These are phyloP conservation scores for Phoma sp. DNA, from an alignment of 2,329 filamentous ascomycete species.

Conservation along the genomic window DNA sequence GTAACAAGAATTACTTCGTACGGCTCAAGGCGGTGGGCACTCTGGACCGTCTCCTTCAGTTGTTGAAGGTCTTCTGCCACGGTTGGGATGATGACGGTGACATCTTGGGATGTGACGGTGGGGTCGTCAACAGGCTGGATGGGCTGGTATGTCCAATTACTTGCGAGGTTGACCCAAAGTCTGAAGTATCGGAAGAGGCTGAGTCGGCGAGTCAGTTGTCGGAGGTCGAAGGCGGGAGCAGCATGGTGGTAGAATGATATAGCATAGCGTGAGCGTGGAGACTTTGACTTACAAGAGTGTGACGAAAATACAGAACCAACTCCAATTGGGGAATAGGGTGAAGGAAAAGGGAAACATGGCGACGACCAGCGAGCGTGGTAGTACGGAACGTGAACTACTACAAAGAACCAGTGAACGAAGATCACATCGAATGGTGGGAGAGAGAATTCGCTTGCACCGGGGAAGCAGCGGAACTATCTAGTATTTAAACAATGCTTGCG, in stretches of 20 bases:
- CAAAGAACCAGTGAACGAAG: conserved; percentile 43
- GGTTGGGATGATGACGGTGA: conserved; percentile 92
- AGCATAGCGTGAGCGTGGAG: not conserved
- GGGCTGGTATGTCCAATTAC: conserved; percentile 82
- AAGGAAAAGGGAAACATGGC: conserved; percentile 49
- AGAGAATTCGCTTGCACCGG: conserved; percentile 47
- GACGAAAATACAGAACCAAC: conserved; percentile 48
- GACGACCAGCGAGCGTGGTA: conserved; percentile 47
- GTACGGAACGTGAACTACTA: conserved; percentile 43
- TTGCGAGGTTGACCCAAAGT: conserved; percentile 78
- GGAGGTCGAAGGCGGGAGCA: conserved; percentile 1
- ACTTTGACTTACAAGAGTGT: conserved; percentile 42
- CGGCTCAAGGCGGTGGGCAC: conserved; percentile 73
- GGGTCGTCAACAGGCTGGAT: conserved; percentile 82
- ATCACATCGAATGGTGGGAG: conserved; percentile 50
- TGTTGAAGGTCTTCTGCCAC: conserved; percentile 88
- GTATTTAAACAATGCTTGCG: conserved; percentile 50
- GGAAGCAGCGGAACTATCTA: conserved; percentile 46
- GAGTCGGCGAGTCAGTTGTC: conserved; percentile 32
- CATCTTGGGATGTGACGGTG: conserved; percentile 79
- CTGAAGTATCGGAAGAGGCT: conserved; percentile 90
- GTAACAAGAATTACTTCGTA: conserved; percentile 84
- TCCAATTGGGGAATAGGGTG: conserved; percentile 46
- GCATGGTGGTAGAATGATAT: conserved; percentile 11
- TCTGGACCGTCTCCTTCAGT: conserved; percentile 78